Percentiles rank a stretch among this genome's conserved stretches.
These are phyloP conservation scores for Beauveria pseudobassiana DNA, from an alignment of 2,329 filamentous ascomycete species.

Conservation along the genomic window DNA sequence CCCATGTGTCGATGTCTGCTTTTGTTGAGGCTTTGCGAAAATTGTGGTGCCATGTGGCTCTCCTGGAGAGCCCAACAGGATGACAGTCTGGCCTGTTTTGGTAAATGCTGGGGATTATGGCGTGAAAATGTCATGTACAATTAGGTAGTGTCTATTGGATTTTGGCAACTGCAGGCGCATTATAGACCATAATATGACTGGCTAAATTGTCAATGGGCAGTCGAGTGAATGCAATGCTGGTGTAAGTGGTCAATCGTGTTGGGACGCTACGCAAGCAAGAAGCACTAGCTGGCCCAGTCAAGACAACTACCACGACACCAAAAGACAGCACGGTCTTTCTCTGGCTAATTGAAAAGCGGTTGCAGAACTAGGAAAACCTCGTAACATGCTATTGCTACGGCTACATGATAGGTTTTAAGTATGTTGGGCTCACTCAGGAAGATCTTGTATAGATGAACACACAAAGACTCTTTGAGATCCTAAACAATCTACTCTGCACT, in stretches of 20 bases:
- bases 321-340: not conserved
- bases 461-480: not conserved
- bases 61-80: constrained; percentile 56
- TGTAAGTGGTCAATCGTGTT: not conserved
- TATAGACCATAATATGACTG: too few relatives aligned
- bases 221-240: not conserved
- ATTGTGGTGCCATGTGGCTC: not conserved
- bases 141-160: not conserved
- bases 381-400: too few relatives aligned
- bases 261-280: not conserved
- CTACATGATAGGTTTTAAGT: too few relatives aligned
- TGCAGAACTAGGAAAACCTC: too few relatives aligned
- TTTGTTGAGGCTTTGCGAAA: not conserved
- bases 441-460: not conserved
- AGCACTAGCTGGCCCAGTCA: not conserved
- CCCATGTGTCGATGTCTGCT: not conserved
- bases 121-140: not conserved
- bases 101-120: constrained; percentile 47
- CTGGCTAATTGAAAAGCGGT: too few relatives aligned
- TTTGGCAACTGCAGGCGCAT: too few relatives aligned
- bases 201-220: not conserved
- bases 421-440: too few relatives aligned
- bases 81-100: constrained; percentile 53
- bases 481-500: not conserved
- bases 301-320: not conserved